Evolutionary conservation across 2,329 filamentous ascomycete species (phyloP).

Genomic region (Phoma sp.): DNA sequence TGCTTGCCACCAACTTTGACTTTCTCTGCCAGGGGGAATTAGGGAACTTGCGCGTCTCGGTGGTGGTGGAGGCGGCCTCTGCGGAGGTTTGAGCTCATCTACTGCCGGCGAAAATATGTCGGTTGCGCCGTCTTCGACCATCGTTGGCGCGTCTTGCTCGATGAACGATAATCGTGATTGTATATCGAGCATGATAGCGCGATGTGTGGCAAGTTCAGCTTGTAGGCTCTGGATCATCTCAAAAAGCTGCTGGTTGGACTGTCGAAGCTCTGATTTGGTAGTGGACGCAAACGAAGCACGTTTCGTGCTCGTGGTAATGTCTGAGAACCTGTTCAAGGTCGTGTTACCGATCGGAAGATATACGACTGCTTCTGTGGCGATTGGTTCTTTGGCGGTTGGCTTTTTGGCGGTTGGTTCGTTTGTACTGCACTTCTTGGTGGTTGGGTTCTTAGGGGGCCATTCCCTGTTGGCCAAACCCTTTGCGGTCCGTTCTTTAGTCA

Average conservation of each 20-base stretch:
- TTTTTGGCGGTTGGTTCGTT: background rate
- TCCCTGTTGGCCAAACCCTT: no score
- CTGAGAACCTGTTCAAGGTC: slow-evolving; percentile 14
- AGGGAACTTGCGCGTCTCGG: slow-evolving; percentile 6
- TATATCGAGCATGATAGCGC: slow-evolving; percentile 38
- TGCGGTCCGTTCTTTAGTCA: background rate
- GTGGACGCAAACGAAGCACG: slow-evolving; percentile 33
- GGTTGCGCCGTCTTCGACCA: slow-evolving; percentile 15
- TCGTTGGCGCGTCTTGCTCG: slow-evolving; percentile 27
- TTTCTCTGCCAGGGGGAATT: slow-evolving; percentile 1
- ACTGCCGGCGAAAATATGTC: slow-evolving; percentile 12
- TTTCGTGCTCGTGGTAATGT: slow-evolving; percentile 22
- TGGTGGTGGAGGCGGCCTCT: slow-evolving; percentile 10
- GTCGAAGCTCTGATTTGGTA: slow-evolving; percentile 35
- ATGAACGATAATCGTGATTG: slow-evolving; percentile 39
- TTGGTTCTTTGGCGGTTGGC: background rate
- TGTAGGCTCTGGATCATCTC: slow-evolving; percentile 42
- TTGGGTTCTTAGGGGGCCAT: background rate
- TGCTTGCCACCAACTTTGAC: slow-evolving; percentile 35
- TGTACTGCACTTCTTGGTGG: background rate
- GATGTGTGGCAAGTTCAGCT: slow-evolving; percentile 34
- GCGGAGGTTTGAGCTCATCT: slow-evolving; percentile 21
- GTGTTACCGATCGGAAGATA: slow-evolving; percentile 7
- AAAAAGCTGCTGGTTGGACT: slow-evolving; percentile 35
- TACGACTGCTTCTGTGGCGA: background rate